Evolutionary conservation across 2,329 filamentous ascomycete genomes (phyloP), one percentile per base, ranked within the genome.

Genomic region (Lachnellula cervina): DNA sequence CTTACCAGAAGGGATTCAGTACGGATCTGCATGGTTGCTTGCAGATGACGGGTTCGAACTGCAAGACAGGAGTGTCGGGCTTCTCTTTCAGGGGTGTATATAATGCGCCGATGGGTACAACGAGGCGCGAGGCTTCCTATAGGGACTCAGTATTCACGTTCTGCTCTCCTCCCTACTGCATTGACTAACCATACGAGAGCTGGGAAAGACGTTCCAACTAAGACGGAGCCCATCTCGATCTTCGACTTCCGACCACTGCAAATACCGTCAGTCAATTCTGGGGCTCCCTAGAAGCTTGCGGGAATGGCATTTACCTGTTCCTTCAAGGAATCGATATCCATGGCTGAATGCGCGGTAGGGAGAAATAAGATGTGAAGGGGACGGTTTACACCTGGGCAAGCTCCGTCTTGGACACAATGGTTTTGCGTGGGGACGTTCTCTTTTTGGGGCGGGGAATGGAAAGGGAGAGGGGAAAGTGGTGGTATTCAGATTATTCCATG

Each of bases 171-270:
- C 3, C 28, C 8, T 50, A 35, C 11, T 5, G 43, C 44, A 37
- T 54, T 59, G 55, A 76, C 81, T 66, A 67, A 90, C 92, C 91
- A 99, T 97, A 72, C 94, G 90, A 69, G 93, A 93, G 78, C 92
- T 97, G 49, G 94, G 94, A 70, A 99, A 96, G 59, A 95, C 95
- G 72, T 99, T 99, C 94, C 94, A 99, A 76, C 93, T 97, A 64
- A 99, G 81, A 61, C 94, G 87, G 69, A 97, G 84, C 59, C 94
- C 94, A 84, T 99, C 94, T 66, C 90, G 86, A 70, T 99, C 94
- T 78, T 99, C 94, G 57, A 96, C 87, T 73, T 97, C 91, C 21
- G 65, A 68, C 67, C 67, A 69, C 59, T 69, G 25, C 25, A 23
- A 13, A 48, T 37, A 17, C 9, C 32, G 42, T 42, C 42, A 45